Conservation (phyloP, 371 early-diverging fungal species). For the Blastocladiella emersonii region DNA sequence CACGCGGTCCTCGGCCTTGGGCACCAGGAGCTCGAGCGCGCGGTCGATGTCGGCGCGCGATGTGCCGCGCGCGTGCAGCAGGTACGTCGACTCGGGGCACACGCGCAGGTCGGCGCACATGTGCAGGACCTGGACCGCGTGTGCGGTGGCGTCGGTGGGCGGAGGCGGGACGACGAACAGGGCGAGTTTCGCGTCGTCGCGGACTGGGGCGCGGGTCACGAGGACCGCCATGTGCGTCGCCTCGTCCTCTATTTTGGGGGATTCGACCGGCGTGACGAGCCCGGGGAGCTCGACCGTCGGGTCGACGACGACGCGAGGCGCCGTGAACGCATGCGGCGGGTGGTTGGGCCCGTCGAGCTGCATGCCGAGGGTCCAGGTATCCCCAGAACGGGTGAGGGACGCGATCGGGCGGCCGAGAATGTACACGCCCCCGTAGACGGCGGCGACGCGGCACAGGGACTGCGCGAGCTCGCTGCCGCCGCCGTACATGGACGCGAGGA, state of each 20-base stretch:
- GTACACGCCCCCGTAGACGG: constrained; percentile 81
- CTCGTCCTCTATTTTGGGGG: neutral
- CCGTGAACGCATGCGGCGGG: neutral
- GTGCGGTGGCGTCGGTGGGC: neutral
- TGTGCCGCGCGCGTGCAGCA: neutral
- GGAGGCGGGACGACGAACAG: neutral
- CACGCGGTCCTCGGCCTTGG: neutral
- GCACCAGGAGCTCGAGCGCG: neutral
- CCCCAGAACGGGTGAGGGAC: constrained; percentile 1
- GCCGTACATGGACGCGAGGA: constrained; percentile 73
- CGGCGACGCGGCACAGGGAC: constrained; percentile 76
- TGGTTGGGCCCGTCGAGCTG: neutral
- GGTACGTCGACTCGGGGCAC: neutral
- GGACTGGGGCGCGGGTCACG: neutral
- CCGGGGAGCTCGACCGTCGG: neutral
- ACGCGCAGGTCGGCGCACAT: neutral
- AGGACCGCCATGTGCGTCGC: neutral
- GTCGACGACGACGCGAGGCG: too few relatives aligned
- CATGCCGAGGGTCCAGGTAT: neutral
- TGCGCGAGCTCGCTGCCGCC: constrained; percentile 81
- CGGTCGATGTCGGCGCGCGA: neutral
- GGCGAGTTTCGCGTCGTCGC: neutral
- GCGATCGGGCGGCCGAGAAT: constrained; percentile 36
- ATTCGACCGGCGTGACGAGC: neutral
- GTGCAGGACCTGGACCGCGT: neutral